Evolutionary conservation across 2,329 filamentous ascomycete genomes (phyloP), one percentile per base, ranked within the genome.

Genomic region (Sclerotinia trifoliorum): DNA sequence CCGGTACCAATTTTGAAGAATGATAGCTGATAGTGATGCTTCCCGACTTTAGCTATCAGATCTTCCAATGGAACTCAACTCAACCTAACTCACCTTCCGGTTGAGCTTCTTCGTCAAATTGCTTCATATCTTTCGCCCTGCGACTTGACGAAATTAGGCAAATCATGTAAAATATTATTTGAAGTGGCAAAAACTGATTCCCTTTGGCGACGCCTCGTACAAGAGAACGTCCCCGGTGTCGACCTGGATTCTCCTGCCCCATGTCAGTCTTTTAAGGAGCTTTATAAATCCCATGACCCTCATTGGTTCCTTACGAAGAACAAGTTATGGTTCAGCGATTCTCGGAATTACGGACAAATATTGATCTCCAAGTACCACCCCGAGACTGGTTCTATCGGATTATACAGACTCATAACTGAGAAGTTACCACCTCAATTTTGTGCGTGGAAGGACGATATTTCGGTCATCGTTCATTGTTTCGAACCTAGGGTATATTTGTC

Each of bases 241-340:
- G 71, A 73, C 17, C 79, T 93, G 39, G 78, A 79, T 1, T 82
- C 83, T 1, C 82, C 88, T 0, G 83, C 82, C 8, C 88, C 89
- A 8, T 88, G 85, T 74, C 73, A 80, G 2, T 88, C 83, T 32
- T 97, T 89, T 79, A 86, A 86, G 68, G 84, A 90, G 35, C 85
- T 97, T 2, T 97, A 91, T 77, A 81, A 84, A 54, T 84, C 88
- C 26, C 91, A 95, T 77, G 85, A 95, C 71, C 89, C 90, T 0
- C 87, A 89, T 74, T 97, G 94, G 94, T 97, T 96, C 75, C 82
- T 97, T 1, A 84, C 91, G 0, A 87, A 86, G 64, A 83, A 91
- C 76, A 94, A 91, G 78, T 82, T 97, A 71, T 97, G 94, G 94
- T 94, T 97, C 75, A 86, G 88, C 69, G 92, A 97, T 83, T 2